These are phyloP conservation scores for Ensete ventricosum DNA, from an alignment of 176 grass and related monocot genomes.

Conservation along the genomic window DNA sequence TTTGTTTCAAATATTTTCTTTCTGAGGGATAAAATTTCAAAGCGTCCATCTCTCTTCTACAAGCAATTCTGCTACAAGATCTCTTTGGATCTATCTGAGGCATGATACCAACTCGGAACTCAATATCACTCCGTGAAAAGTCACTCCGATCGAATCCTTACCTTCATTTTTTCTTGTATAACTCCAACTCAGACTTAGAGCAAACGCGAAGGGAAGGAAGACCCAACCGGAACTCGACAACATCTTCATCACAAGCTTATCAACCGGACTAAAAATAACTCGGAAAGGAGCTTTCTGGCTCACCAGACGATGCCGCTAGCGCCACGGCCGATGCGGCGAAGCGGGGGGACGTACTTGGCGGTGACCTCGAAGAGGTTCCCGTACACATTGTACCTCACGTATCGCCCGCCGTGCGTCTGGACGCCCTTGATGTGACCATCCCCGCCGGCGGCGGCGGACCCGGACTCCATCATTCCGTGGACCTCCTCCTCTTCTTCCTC, in stretches of 20 bases:
- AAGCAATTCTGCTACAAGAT: too few species aligned
- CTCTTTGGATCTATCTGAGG: too few species aligned
- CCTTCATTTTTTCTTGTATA: too few species aligned
- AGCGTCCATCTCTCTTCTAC: too few species aligned
- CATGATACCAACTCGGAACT: too few species aligned
- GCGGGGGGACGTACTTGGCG: slow-evolving; percentile 82
- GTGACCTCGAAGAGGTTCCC: slow-evolving; percentile 92
- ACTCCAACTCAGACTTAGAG: too few species aligned
- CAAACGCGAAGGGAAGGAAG: not conserved
- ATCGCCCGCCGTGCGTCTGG: slow-evolving; percentile 63
- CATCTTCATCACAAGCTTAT: not conserved
- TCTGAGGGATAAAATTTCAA: too few species aligned
- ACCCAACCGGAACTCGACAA: not conserved
- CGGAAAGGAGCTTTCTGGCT: not conserved
- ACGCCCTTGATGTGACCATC: slow-evolving; percentile 63
- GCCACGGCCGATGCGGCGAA: slow-evolving; percentile 76
- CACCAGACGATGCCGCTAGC: slow-evolving; percentile 88
- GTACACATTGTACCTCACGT: slow-evolving; percentile 95
- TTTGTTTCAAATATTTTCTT: too few species aligned
- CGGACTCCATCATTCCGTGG: slow-evolving; percentile 14
- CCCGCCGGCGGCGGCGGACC: slow-evolving; percentile 14
- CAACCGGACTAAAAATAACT: not conserved
- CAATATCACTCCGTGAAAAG: too few species aligned
- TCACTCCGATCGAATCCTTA: too few species aligned
- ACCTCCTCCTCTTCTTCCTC: not conserved